These are phyloP conservation scores for Sporopachydermia lactativora DNA, from an alignment of 805 yeast species.

Conservation along the genomic window DNA sequence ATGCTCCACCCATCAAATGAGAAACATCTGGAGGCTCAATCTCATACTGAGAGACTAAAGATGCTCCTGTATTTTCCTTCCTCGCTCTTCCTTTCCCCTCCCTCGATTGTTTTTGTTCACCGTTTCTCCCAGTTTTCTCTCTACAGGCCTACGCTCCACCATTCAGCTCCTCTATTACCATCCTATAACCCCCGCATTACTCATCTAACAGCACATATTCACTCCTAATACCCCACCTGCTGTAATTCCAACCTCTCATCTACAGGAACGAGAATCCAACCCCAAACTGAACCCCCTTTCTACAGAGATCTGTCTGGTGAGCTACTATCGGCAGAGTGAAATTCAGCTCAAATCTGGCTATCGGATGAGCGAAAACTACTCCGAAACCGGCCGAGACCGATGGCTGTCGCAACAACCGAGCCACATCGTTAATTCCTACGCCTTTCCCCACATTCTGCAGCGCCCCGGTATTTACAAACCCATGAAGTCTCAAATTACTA, in stretches of 20 bases:
- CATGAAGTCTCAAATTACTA: slow-evolving; percentile 46
- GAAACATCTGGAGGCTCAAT: no score
- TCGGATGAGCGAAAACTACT: slow-evolving; percentile 43
- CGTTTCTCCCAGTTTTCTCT: no score
- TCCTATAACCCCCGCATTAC: no score
- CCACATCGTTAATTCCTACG: slow-evolving; percentile 10
- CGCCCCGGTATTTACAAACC: slow-evolving; percentile 54
- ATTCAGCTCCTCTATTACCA: no score
- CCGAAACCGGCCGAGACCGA: slow-evolving; percentile 48
- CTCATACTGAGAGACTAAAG: no score
- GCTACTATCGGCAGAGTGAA: slow-evolving; percentile 46
- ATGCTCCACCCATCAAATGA: no score
- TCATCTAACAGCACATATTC: no score
- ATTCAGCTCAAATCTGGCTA: slow-evolving; percentile 55
- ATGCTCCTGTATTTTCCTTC: no score
- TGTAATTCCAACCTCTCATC: slow-evolving; percentile 5
- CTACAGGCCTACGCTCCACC: no score
- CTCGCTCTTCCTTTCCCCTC: no score
- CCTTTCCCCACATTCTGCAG: slow-evolving; percentile 18
- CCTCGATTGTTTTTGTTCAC: no score
- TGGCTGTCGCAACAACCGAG: slow-evolving; percentile 19
- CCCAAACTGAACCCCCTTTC: slow-evolving; percentile 59
- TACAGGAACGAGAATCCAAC: slow-evolving; percentile 45
- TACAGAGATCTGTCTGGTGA: slow-evolving; percentile 31
- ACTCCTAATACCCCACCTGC: slow-evolving; percentile 2